A percentile compares a stretch with the other conserved stretches of the same genome.
Conservation (phyloP, 371 early-diverging fungal species). For the Nematocida displodere region DNA sequence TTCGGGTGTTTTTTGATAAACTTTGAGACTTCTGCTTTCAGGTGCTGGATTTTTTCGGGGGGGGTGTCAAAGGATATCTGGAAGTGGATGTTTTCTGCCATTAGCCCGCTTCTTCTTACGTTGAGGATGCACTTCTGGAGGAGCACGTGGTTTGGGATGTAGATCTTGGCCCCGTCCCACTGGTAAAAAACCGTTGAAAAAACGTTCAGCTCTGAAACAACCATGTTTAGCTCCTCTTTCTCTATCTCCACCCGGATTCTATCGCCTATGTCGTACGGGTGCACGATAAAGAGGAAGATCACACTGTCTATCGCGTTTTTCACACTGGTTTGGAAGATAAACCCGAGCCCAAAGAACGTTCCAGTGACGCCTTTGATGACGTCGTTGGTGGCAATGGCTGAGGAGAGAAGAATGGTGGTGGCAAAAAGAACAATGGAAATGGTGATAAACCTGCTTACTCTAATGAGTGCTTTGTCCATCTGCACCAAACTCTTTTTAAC, state of each 20-base stretch:
- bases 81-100: slow-evolving; percentile 63
- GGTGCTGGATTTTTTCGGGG: slow-evolving; percentile 54
- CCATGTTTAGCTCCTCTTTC: slow-evolving; percentile 61
- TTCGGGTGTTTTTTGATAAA: slow-evolving; percentile 60
- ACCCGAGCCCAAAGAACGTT: slow-evolving; percentile 64
- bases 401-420: slow-evolving; percentile 43
- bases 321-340: slow-evolving; percentile 60
- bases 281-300: slow-evolving; percentile 65
- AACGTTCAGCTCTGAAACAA: slow-evolving; percentile 66
- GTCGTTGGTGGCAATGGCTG: slow-evolving; percentile 50
- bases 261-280: slow-evolving; percentile 67
- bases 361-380: slow-evolving; percentile 55
- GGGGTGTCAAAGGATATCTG: slow-evolving; percentile 61
- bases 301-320: slow-evolving; percentile 61
- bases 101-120: slow-evolving; percentile 61
- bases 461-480: slow-evolving; percentile 60
- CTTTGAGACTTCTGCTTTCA: slow-evolving; percentile 56
- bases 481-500: slow-evolving; percentile 61
- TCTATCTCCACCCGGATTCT: slow-evolving; percentile 62
- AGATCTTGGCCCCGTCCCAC: slow-evolving; percentile 65
- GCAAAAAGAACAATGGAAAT: slow-evolving; percentile 53
- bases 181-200: slow-evolving; percentile 65
- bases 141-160: slow-evolving; percentile 63
- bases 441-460: slow-evolving; percentile 49
- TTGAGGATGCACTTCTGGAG: slow-evolving; percentile 60